Percentiles rank a stretch among this genome's conserved stretches.
phyloP scores from a whole-genome alignment of 805 yeast species.

The Saccharomycopsis fibuligera region DNA sequence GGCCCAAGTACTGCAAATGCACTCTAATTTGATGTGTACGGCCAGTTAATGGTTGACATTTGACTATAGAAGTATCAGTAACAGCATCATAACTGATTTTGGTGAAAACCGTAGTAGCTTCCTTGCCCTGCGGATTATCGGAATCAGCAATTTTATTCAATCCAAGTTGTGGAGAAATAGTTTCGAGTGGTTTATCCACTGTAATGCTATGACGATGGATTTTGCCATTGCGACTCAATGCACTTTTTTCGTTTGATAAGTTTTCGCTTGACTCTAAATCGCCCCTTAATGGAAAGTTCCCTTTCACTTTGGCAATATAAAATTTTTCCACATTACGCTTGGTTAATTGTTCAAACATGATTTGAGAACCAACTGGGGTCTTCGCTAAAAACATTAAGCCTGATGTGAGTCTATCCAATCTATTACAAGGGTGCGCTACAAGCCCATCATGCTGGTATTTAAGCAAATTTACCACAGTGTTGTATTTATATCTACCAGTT shows the following conservation, averaged over 20 bases:
- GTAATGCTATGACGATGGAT: conserved; percentile 32
- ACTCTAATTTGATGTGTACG: conserved; percentile 91
- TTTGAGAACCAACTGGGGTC: conserved; percentile 70
- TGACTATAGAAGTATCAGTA: conserved; percentile 58
- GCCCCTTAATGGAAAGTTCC: conserved; percentile 58
- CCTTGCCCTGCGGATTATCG: conserved; percentile 35
- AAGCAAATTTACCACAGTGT: conserved; percentile 70
- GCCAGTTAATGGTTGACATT: conserved; percentile 85
- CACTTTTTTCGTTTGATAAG: neutral
- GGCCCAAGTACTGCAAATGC: conserved; percentile 80
- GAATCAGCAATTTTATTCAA: conserved; percentile 44
- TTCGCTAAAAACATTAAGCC: conserved; percentile 92
- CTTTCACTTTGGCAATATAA: conserved; percentile 82
- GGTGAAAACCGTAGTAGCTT: conserved; percentile 69
- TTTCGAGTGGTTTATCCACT: conserved; percentile 62
- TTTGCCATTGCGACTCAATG: too few relatives aligned
- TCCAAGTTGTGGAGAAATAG: conserved; percentile 69
- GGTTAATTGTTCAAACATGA: conserved; percentile 55
- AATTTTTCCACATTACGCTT: conserved; percentile 73
- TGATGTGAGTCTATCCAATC: conserved; percentile 85
- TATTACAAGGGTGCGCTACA: conserved; percentile 74
- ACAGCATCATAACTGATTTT: conserved; percentile 65
- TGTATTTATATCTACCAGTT: conserved; percentile 74
- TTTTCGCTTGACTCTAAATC: neutral
- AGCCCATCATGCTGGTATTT: conserved; percentile 62